These are phyloP conservation scores for Pigoraptor vietnamica DNA, from an alignment of 78 protist species.

Conservation along the genomic window DNA sequence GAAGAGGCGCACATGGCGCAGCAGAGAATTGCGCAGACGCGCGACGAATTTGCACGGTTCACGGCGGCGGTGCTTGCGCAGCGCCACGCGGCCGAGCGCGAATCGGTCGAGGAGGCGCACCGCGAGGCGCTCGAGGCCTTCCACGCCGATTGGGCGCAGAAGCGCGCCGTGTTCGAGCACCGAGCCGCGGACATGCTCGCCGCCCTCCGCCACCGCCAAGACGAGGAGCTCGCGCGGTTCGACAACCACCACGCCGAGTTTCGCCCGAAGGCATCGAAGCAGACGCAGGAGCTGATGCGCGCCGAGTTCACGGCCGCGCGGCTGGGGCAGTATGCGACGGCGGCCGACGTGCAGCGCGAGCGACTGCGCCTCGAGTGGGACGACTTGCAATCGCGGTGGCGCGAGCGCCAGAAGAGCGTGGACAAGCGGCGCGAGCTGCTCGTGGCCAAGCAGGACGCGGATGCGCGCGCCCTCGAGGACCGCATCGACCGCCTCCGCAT, in stretches of 20 bases:
- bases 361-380: neutral
- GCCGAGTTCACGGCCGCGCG: neutral
- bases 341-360: neutral
- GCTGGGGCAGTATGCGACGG: neutral
- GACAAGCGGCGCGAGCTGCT: neutral
- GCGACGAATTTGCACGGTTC: neutral
- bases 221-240: neutral
- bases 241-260: neutral
- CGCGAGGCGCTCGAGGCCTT: neutral
- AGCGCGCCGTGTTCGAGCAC: neutral
- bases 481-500: neutral
- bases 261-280: neutral
- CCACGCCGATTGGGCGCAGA: neutral
- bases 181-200: neutral
- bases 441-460: neutral
- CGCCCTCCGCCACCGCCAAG: neutral
- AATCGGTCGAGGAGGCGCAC: neutral
- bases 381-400: neutral
- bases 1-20: neutral
- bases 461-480: neutral
- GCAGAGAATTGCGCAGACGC: neutral
- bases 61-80: neutral
- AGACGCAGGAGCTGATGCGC: neutral
- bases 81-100: neutral
- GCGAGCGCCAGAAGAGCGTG: neutral